Percentiles rank a stretch among this genome's conserved stretches.
These are phyloP conservation scores for Boletus rubroflammeus DNA, from an alignment of 768 basidiomycete species.

Conservation along the genomic window DNA sequence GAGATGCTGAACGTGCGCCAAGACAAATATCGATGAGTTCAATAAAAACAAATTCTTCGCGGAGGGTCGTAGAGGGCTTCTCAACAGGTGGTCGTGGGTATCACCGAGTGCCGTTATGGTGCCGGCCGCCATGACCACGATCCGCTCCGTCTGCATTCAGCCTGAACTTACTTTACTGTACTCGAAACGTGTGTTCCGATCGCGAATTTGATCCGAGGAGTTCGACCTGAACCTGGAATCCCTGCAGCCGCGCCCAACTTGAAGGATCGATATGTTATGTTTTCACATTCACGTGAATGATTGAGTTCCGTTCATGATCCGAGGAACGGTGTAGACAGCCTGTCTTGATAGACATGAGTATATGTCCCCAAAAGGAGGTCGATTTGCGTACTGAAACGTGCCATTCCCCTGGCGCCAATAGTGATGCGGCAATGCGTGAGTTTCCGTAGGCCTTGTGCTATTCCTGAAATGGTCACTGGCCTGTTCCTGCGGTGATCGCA, in stretches of 20 bases:
- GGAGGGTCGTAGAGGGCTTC: not conserved
- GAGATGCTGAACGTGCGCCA: not conserved
- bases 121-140: not conserved
- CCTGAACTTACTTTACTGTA: not conserved
- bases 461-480: not conserved
- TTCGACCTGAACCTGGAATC: not conserved
- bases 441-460: not conserved
- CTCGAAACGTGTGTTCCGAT: not conserved
- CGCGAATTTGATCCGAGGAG: constrained; percentile 18
- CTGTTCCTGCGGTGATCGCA: not conserved
- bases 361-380: not conserved
- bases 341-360: constrained; percentile 4
- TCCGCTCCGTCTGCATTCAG: not conserved
- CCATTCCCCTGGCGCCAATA: not conserved
- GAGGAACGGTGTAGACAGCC: constrained; percentile 4
- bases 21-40: not conserved
- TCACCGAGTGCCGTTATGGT: constrained; percentile 3
- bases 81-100: not conserved
- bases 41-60: not conserved
- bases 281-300: constrained; percentile 3
- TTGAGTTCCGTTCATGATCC: constrained; percentile 5
- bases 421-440: not conserved
- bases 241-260: not conserved
- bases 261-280: not conserved
- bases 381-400: not conserved